A percentile compares a stretch with the other conserved stretches of the same genome.
Conservation (phyloP, 306 rosid genomes). For the Canavalia gladiata region DNA sequence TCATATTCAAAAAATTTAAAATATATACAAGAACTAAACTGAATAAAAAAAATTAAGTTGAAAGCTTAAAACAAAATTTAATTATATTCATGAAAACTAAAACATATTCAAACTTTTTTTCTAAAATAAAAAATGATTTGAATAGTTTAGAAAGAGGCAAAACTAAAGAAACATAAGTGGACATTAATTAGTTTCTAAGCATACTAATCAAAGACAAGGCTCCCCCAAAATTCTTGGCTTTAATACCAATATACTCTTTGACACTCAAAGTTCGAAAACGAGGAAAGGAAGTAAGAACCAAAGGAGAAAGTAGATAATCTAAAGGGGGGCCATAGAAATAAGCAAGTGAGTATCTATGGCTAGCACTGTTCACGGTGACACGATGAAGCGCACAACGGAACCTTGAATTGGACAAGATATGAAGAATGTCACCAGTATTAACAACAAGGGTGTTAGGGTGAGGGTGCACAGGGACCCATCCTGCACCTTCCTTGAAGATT, state of each 20-base stretch:
- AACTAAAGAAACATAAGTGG: background rate
- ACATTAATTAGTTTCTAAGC: background rate
- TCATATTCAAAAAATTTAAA: no score
- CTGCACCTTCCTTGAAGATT: conserved; percentile 59
- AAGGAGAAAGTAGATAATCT: conserved; percentile 62
- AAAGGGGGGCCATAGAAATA: conserved; percentile 67
- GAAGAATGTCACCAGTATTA: conserved; percentile 72
- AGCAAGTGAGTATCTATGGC: conserved; percentile 62
- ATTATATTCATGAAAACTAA: no score
- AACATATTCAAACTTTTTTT: no score
- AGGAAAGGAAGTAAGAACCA: conserved; percentile 30
- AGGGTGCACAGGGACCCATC: conserved; percentile 70
- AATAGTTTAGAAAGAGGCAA: no score
- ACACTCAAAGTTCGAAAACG: conserved; percentile 59
- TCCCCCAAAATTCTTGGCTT: conserved; percentile 55
- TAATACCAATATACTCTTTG: conserved; percentile 60
- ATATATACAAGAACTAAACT: no score
- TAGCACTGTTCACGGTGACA: conserved; percentile 51
- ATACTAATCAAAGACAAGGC: conserved; percentile 57
- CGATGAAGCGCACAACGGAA: conserved; percentile 66
- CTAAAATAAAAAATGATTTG: no score
- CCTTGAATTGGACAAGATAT: conserved; percentile 66
- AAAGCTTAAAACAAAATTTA: no score
- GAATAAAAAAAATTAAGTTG: no score
- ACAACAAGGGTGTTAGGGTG: conserved; percentile 54